Conservation (phyloP, 2,329 filamentous ascomycete genomes). For the Blastomyces percursus region DNA sequence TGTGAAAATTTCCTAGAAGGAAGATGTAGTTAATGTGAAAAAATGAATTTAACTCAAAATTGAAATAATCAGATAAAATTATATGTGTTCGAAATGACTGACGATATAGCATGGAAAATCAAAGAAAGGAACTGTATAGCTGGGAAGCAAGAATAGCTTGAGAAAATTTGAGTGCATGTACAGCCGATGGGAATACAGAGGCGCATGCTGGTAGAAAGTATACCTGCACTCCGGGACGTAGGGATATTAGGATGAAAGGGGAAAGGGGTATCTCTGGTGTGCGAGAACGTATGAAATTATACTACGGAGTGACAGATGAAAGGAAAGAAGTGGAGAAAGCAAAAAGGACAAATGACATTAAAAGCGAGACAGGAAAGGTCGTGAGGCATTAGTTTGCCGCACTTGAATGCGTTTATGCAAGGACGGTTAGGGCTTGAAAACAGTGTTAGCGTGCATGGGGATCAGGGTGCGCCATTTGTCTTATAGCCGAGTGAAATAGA, state of each 20-base stretch:
- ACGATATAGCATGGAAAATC: neutral
- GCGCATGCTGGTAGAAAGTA: neutral
- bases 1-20: neutral
- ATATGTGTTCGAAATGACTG: neutral
- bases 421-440: neutral
- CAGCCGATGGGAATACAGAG: neutral
- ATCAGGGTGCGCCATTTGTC: neutral
- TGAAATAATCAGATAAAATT: neutral
- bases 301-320: too few relatives aligned
- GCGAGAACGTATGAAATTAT: neutral
- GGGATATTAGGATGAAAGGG: neutral
- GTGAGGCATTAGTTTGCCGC: neutral
- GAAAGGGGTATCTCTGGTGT: neutral
- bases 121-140: neutral
- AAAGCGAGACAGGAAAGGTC: neutral
- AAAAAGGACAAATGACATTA: neutral
- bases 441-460: neutral
- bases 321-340: neutral
- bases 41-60: neutral
- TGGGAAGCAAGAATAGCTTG: neutral
- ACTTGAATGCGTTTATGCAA: neutral
- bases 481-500: neutral
- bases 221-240: neutral
- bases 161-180: neutral
- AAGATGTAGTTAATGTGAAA: neutral